Percentiles rank a stretch among this genome's conserved stretches.
Conservation (phyloP, 2,329 filamentous ascomycete genomes). For the Phialocephala sp. region DNA sequence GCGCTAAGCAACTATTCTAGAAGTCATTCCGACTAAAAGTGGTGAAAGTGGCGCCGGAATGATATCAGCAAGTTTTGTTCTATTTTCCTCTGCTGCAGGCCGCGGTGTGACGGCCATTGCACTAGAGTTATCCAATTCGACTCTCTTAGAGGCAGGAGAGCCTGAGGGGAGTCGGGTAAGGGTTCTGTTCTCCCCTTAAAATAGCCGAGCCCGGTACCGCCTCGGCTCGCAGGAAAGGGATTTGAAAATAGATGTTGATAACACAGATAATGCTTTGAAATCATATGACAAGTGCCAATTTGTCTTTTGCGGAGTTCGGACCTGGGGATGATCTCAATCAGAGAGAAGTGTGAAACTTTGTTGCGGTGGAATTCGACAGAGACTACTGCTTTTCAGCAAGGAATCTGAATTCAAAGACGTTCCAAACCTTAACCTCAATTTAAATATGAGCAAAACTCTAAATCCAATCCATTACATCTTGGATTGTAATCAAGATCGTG, state of each 20-base stretch:
- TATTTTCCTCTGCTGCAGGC: neutral
- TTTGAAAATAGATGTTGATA: no score
- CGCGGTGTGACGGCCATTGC: neutral
- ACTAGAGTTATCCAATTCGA: neutral
- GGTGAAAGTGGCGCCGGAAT: neutral
- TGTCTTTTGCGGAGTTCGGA: no score
- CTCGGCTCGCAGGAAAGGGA: neutral
- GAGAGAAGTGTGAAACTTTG: neutral
- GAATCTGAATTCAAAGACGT: no score
- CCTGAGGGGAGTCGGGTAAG: neutral
- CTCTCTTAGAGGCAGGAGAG: neutral
- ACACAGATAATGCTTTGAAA: no score
- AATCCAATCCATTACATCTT: neutral
- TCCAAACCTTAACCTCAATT: no score
- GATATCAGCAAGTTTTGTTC: no score
- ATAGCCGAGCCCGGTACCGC: slow-evolving; percentile 5
- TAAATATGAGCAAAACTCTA: neutral
- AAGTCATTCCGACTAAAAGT: neutral
- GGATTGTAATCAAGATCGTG: neutral
- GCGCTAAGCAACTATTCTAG: neutral
- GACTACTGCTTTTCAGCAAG: neutral
- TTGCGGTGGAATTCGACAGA: neutral
- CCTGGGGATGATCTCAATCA: neutral
- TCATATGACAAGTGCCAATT: no score
- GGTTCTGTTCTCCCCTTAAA: neutral